A percentile compares a stretch with the other conserved stretches of the same genome.
Conservation (phyloP, 805 yeast species). For the Dipodascus geniculatus region DNA sequence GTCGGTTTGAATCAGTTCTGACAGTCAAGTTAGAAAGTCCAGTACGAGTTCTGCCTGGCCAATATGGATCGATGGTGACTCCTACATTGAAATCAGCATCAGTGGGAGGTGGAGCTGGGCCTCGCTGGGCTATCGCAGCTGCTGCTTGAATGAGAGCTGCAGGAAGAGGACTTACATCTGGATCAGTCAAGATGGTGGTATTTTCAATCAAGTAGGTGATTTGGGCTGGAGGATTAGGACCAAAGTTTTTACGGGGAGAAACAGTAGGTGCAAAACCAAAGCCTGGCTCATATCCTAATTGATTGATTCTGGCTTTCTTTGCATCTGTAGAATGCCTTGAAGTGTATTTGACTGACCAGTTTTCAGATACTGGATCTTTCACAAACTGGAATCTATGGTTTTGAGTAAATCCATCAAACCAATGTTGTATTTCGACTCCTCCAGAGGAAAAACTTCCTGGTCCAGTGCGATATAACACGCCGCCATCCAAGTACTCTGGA, state of each 20-base stretch:
- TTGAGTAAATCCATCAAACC: slow-evolving; percentile 2
- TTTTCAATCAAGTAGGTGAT: background rate
- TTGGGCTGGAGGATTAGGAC: background rate
- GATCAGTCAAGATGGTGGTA: background rate
- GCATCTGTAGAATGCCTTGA: background rate
- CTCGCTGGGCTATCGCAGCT: background rate
- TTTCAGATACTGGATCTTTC: background rate
- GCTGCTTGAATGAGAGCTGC: background rate
- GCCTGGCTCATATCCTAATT: background rate
- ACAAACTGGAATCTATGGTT: slow-evolving; percentile 1
- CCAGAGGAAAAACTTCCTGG: background rate
- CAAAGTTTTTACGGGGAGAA: background rate
- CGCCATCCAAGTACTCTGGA: slow-evolving; percentile 1
- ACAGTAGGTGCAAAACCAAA: background rate
- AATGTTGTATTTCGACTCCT: background rate
- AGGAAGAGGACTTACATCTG: background rate
- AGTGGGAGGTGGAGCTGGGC: background rate
- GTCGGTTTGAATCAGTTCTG: background rate
- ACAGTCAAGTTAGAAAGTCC: background rate
- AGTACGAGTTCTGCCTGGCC: background rate
- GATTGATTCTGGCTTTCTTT: background rate
- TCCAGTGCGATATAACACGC: slow-evolving; percentile 1
- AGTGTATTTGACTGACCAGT: background rate
- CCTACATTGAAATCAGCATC: background rate
- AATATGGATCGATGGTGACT: background rate